Base-by-base conservation (phyloP, 2,329 filamentous ascomycete species). In the Penicillium sp. region DNA sequence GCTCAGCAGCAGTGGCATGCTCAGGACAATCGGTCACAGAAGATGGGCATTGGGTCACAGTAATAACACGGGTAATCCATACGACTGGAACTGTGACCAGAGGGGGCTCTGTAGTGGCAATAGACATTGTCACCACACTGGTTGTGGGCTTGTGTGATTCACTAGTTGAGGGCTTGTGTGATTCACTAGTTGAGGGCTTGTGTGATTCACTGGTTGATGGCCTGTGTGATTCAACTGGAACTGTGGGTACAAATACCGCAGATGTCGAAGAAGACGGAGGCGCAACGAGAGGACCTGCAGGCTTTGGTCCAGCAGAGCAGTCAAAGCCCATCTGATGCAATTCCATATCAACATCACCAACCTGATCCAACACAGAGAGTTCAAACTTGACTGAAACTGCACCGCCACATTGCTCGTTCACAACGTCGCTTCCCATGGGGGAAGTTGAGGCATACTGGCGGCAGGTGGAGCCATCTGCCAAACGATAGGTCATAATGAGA, bases 391-490 rank as follows among this genome's bases (percentile, higher is more conserved):
- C 91, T 57, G 85, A 86, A 71, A 84, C 90, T 61, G 93, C 92
- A 75, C 92, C 92, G 84, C 92, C 93, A 73, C 93, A 97, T 82
- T 96, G 92, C 57, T 79, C 85, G 84, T 97, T 97, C 77, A 85
- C 78, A 66, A 96, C 81, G 54, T 83, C 84, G 55, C 85, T 87
- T 68, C 91, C 90, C 14, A 81, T 78, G 55, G 81, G 79, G 62
- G 81, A 84, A 83, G 91, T 93, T 53, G 80, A 69, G 63, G 83
- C 79, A 58, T 85, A 85, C 67, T 96, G 89, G 79, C 90, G 93
- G 86, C 93, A 97, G 59, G 75, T 84, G 16, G 84, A 87, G 67
- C 90, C 90, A 72, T 93, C 90, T 3, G 85, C 83, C 91, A 96
- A 96, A 67, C 81, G 82, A 77, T 93, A 96, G 81, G 89, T 85